Evolutionary conservation across 1,284 basidiomycete genomes (phyloP).

Genomic region (Xerocomus amazonicus): DNA sequence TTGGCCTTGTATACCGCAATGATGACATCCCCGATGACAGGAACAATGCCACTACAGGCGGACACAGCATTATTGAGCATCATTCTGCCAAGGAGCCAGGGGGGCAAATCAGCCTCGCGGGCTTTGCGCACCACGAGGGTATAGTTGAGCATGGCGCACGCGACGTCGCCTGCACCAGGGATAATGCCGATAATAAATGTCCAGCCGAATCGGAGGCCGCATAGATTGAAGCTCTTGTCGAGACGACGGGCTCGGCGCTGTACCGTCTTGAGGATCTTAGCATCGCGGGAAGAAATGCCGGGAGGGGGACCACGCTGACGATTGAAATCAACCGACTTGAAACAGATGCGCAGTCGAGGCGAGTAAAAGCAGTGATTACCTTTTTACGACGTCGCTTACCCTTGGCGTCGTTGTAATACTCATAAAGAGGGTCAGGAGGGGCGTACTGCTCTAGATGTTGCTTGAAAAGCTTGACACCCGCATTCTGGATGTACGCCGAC

Average conservation of each 20-base stretch:
- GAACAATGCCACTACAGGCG: constrained; percentile 71
- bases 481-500: constrained; percentile 42
- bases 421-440: constrained; percentile 79
- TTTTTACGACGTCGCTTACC: constrained; percentile 69
- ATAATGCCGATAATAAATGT: constrained; percentile 79
- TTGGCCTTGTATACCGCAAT: constrained; percentile 84
- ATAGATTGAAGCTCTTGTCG: constrained; percentile 85
- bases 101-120: constrained; percentile 63
- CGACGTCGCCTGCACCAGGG: constrained; percentile 68
- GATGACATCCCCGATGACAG: constrained; percentile 75
- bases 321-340: background rate
- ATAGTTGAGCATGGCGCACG: constrained; percentile 70
- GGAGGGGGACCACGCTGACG: constrained; percentile 69
- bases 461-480: constrained; percentile 59
- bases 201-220: constrained; percentile 87
- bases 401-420: constrained; percentile 61
- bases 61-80: constrained; percentile 76
- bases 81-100: constrained; percentile 72
- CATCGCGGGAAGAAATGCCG: constrained; percentile 76
- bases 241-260: constrained; percentile 83
- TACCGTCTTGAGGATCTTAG: constrained; percentile 72
- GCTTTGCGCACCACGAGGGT: constrained; percentile 76
- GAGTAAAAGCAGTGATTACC: constrained; percentile 37
- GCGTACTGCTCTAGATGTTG: constrained; percentile 61
- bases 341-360: background rate